Evolutionary conservation across 2,329 filamentous ascomycete species (phyloP), one percentile per base, ranked within the genome.

Genomic region (Diplocarpon mali): DNA sequence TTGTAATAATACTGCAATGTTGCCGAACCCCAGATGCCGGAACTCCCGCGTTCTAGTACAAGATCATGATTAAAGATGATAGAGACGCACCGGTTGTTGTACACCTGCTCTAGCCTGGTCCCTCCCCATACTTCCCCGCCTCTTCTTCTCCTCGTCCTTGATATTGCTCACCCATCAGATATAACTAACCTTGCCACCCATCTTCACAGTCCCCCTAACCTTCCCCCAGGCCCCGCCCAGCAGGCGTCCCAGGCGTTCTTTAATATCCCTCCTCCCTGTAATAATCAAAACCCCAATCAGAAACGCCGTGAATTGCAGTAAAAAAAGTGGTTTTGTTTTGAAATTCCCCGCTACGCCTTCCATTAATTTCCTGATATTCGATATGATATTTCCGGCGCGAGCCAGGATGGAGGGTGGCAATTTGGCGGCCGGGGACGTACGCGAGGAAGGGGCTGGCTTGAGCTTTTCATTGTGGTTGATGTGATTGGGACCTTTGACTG

Each of bases 181-280:
- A 67, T 96, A 96, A 62, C 85, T 94, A 59, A 96, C 89, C 69
- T 95, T 96, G 52, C 93, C 85, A 2, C 90, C 92, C 90, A 96
- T 96, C 1, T 89, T 89, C 4, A 90, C 81, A 0, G 92, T 60
- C 40, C 47, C 44, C 40, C 45, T 49, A 1, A 61, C 47, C 35
- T 57, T 57, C 13, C 10, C 75, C 87, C 87, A 94, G 9, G 78
- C 79, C 24, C 73, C 69, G 32, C 74, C 75, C 35, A 93, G 60
- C 31, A 88, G 69, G 44, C 80, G 73, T 60, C 79, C 73, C 30
- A 95, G 64, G 52, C 83, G 75, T 53, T 93, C 80, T 34, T 89
- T 76, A 12, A 94, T 69, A 59, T 83, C 82, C 57, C 76, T 74
- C 56, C 85, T 75, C 46, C 85, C 83, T 48, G 95, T 69, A 52